Conservation (phyloP, 2,329 filamentous ascomycete species). For the Diaporthe sp. region DNA sequence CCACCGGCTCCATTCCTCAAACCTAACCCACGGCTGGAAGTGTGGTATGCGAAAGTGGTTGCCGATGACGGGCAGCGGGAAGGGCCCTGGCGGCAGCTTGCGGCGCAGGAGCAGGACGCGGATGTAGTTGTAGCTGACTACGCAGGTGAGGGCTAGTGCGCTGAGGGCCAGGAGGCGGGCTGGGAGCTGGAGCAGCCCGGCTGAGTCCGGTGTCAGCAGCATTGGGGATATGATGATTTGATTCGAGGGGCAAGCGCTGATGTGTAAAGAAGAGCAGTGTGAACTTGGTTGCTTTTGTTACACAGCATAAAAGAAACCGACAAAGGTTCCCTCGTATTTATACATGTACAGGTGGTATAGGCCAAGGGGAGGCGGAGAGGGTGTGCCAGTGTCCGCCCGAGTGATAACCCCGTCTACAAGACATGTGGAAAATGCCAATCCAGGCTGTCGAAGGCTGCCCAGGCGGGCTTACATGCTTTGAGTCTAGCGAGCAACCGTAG, state of each 20-base stretch:
- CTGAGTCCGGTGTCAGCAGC: constrained; percentile 8
- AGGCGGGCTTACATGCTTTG: not conserved
- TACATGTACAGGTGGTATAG: not conserved
- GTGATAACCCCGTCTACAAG: too few relatives aligned
- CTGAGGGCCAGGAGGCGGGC: not conserved
- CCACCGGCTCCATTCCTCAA: constrained; percentile 26
- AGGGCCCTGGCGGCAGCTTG: constrained; percentile 26
- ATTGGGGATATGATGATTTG: not conserved
- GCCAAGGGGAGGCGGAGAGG: not conserved
- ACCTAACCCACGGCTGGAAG: constrained; percentile 14
- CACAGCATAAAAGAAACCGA: not conserved
- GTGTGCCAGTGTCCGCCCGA: not conserved
- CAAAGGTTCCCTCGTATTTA: not conserved
- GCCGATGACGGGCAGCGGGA: constrained; percentile 31
- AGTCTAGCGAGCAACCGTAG: not conserved
- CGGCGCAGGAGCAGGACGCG: constrained; percentile 30
- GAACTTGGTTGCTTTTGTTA: not conserved
- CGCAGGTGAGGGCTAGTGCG: constrained; percentile 11
- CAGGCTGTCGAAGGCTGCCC: not conserved
- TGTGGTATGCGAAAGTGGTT: constrained; percentile 10
- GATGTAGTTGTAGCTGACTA: constrained; percentile 13
- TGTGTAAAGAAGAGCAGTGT: not conserved
- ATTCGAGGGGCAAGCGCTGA: not conserved
- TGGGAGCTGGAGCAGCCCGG: not conserved
- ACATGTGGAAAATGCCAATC: not conserved